Percentiles rank a stretch among this genome's conserved stretches.
Evolutionary conservation across 2,329 filamentous ascomycete species (phyloP).

Genomic region (Epichloe elymi): DNA sequence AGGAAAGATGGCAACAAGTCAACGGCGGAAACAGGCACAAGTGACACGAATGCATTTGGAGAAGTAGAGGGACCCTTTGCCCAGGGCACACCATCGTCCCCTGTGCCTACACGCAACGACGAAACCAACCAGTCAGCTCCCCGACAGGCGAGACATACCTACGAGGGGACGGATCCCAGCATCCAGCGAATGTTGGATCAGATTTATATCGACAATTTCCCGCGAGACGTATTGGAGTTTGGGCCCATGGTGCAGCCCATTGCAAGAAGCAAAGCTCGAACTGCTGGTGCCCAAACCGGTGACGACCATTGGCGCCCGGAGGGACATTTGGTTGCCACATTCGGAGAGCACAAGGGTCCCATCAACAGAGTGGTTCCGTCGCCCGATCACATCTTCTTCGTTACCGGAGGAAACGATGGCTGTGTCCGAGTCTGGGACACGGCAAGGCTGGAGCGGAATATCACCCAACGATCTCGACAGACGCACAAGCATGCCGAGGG

Average conservation of each 20-base stretch:
- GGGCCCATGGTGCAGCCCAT: conserved; percentile 68
- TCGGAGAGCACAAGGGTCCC: conserved; percentile 73
- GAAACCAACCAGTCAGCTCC: conserved; percentile 21
- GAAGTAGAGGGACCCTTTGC: conserved; percentile 45
- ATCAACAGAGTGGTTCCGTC: conserved; percentile 73
- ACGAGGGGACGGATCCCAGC: conserved; percentile 63
- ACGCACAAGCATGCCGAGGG: conserved; percentile 65
- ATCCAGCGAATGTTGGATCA: conserved; percentile 64
- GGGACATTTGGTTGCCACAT: conserved; percentile 73
- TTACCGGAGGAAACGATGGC: conserved; percentile 86
- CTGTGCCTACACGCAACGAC: conserved; percentile 11
- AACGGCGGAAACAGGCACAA: conserved; percentile 43
- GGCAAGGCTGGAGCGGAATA: conserved; percentile 75
- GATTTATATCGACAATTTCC: conserved; percentile 65
- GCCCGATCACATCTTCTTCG: conserved; percentile 87
- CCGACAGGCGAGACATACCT: conserved; percentile 58
- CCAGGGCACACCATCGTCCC: conserved; percentile 15
- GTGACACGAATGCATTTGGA: conserved; percentile 46
- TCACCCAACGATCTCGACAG: conserved; percentile 75
- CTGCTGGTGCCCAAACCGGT: conserved; percentile 26
- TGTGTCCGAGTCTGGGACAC: conserved; percentile 90
- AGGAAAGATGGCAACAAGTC: conserved; percentile 47
- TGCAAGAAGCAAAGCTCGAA: conserved; percentile 39
- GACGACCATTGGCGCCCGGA: conserved; percentile 63
- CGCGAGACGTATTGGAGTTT: conserved; percentile 54